These are phyloP conservation scores for Zizania latifolia DNA, from an alignment of 176 grass and related monocot genomes.

Conservation along the genomic window DNA sequence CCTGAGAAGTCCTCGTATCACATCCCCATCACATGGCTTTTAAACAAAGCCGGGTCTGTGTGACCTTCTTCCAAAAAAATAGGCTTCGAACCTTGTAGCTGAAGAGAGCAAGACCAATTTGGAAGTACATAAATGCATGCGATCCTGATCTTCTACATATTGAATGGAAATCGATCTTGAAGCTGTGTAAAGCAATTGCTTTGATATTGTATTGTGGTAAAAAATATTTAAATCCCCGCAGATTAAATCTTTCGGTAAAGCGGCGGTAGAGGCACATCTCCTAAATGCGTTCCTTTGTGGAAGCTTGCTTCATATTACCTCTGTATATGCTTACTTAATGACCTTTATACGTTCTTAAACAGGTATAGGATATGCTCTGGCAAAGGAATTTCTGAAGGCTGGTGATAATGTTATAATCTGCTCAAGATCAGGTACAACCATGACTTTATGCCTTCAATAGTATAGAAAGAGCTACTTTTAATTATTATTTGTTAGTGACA, in stretches of 20 bases:
- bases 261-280: not conserved
- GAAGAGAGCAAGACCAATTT: not conserved
- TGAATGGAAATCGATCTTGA: not conserved
- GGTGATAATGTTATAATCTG: slow-evolving; percentile 90
- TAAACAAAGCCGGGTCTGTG: too few relatives aligned
- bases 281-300: not conserved
- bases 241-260: not conserved
- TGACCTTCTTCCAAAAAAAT: too few relatives aligned
- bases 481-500: not conserved
- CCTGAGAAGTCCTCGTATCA: too few relatives aligned
- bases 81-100: not conserved
- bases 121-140: not conserved
- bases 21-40: too few relatives aligned
- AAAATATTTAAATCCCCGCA: not conserved
- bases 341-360: slow-evolving; percentile 1
- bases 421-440: slow-evolving; percentile 74
- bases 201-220: not conserved
- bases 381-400: slow-evolving; percentile 70
- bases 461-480: slow-evolving; percentile 4
- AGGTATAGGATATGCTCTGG: slow-evolving; percentile 86
- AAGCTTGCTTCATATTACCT: not conserved
- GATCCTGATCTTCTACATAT: not conserved
- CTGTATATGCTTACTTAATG: not conserved
- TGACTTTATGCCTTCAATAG: not conserved
- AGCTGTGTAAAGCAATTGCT: not conserved